These are phyloP conservation scores for Crithidia thermophila DNA, from an alignment of 208 protist species.

Conservation along the genomic window DNA sequence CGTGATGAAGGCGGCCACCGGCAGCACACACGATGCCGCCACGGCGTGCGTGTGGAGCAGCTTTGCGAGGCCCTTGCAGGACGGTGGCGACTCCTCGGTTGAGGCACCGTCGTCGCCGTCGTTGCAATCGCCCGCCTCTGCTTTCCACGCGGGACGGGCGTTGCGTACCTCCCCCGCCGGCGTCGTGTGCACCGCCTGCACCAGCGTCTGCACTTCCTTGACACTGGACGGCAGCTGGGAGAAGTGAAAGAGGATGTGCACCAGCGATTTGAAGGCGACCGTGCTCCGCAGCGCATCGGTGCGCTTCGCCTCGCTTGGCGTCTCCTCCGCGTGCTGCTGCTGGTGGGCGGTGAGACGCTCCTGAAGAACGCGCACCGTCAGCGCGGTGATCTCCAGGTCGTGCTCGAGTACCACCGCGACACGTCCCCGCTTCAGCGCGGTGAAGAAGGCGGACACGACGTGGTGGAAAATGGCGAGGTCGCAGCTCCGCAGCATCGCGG, in stretches of 20 bases:
- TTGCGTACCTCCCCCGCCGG: not conserved
- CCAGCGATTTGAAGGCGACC: slow-evolving; percentile 12
- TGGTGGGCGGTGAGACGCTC: slow-evolving; percentile 9
- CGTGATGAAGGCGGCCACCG: slow-evolving; percentile 29
- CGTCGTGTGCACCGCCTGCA: not conserved
- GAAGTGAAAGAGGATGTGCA: slow-evolving; percentile 12
- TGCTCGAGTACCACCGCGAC: slow-evolving; percentile 1
- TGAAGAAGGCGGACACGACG: slow-evolving; percentile 48
- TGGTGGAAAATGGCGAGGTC: slow-evolving; percentile 46
- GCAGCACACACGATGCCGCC: slow-evolving; percentile 31
- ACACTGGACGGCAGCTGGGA: slow-evolving; percentile 1
- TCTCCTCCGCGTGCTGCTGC: not conserved
- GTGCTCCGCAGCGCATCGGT: not conserved
- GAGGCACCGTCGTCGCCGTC: not conserved
- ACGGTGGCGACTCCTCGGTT: not conserved
- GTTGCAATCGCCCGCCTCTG: not conserved
- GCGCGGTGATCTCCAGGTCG: slow-evolving; percentile 25
- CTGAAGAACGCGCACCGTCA: slow-evolving; percentile 22
- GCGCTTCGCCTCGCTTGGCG: not conserved
- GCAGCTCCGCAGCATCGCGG: slow-evolving; percentile 40
- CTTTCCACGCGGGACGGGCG: not conserved
- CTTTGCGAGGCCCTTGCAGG: no score
- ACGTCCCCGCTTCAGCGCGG: slow-evolving; percentile 23
- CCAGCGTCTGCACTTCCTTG: not conserved
- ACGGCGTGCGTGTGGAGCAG: slow-evolving; percentile 7